Percentiles rank a stretch among this genome's conserved stretches.
These are phyloP conservation scores for Acrodontium crateriforme DNA, from an alignment of 2,329 filamentous ascomycete species.

Conservation along the genomic window DNA sequence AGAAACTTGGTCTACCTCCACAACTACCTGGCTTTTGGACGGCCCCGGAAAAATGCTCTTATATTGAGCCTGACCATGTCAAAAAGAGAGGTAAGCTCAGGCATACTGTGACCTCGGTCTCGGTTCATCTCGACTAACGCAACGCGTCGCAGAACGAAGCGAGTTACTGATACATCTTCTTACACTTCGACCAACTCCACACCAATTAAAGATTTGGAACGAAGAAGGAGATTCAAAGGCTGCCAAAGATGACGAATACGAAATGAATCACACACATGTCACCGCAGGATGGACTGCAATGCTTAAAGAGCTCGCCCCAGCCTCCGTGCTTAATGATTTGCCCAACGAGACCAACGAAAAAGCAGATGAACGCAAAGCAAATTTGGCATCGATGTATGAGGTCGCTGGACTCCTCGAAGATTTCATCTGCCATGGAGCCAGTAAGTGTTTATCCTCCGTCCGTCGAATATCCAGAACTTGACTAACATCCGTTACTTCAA, in stretches of 20 bases:
- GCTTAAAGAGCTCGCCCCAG: slow-evolving; percentile 14
- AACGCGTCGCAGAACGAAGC: slow-evolving; percentile 15
- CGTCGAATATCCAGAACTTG: not conserved
- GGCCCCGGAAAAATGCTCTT: slow-evolving; percentile 35
- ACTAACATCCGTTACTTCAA: not conserved
- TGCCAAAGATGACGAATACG: slow-evolving; percentile 3
- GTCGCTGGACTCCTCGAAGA: slow-evolving; percentile 4
- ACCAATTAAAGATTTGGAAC: slow-evolving; percentile 17
- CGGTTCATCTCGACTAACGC: slow-evolving; percentile 2
- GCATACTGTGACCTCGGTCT: no score
- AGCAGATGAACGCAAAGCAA: slow-evolving; percentile 5
- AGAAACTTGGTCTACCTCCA: slow-evolving; percentile 24
- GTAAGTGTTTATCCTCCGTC: not conserved
- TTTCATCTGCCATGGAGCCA: slow-evolving; percentile 1
- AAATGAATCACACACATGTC: slow-evolving; percentile 12
- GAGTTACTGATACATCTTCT: slow-evolving; percentile 18
- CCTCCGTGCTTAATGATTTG: slow-evolving; percentile 14
- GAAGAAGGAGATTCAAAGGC: not conserved
- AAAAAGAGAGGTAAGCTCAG: slow-evolving; percentile 45
- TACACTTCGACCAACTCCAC: slow-evolving; percentile 15
- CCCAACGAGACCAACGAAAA: slow-evolving; percentile 8
- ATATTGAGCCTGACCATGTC: slow-evolving; percentile 62
- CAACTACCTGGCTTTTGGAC: slow-evolving; percentile 24
- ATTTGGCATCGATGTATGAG: slow-evolving; percentile 10
- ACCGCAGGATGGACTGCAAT: slow-evolving; percentile 18